phyloP scores from a whole-genome alignment of 208 protist genomes.

The Crithidia sp. region DNA sequence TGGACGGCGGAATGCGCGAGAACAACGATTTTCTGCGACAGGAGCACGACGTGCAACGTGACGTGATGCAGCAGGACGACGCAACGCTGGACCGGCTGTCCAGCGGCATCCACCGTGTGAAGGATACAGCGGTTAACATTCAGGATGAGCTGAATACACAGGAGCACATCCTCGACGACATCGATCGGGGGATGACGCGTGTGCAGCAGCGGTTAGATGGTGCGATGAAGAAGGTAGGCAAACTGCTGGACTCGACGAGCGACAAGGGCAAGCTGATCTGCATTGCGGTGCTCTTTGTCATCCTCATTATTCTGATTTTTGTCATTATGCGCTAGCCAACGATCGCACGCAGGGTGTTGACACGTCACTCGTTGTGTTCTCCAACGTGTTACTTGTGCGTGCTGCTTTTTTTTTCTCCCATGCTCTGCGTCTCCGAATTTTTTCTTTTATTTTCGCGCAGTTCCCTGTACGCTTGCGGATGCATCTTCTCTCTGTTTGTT shows the following conservation, averaged over 20 bases:
- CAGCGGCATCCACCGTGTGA: slow-evolving; percentile 67
- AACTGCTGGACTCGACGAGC: slow-evolving; percentile 78
- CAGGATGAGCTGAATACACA: slow-evolving; percentile 85
- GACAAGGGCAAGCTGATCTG: slow-evolving; percentile 81
- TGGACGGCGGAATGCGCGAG: slow-evolving; percentile 38
- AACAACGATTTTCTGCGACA: slow-evolving; percentile 75
- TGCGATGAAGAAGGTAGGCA: slow-evolving; percentile 75
- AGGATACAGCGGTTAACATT: slow-evolving; percentile 75
- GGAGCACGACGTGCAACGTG: slow-evolving; percentile 67
- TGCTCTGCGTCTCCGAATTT: too few species aligned
- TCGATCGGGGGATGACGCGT: slow-evolving; percentile 75
- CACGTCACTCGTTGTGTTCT: too few species aligned
- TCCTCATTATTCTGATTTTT: slow-evolving; percentile 72
- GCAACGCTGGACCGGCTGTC: slow-evolving; percentile 72
- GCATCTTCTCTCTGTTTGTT: neutral
- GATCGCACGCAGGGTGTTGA: too few species aligned
- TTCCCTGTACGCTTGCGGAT: too few species aligned
- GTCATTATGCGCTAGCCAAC: slow-evolving; percentile 51
- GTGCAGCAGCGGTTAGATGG: slow-evolving; percentile 75
- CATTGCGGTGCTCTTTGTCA: slow-evolving; percentile 75
- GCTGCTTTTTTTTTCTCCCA: too few species aligned
- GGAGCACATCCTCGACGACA: slow-evolving; percentile 76
- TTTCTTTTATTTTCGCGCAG: too few species aligned
- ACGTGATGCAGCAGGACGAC: slow-evolving; percentile 70
- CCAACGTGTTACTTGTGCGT: too few species aligned